phyloP scores from a whole-genome alignment of 1,139 yeast species.

The Sugiyamaella paludigena region DNA sequence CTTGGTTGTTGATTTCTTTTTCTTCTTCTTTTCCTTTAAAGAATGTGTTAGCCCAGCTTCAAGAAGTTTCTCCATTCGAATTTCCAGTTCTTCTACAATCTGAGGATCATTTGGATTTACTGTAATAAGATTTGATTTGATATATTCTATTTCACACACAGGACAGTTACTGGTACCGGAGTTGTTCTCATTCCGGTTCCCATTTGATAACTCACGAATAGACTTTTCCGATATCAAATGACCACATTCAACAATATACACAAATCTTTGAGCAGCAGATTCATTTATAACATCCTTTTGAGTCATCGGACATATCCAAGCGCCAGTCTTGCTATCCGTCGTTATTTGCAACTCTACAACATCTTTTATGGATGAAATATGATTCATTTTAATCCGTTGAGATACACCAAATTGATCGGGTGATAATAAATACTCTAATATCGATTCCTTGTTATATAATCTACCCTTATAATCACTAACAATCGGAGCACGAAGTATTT shows the following conservation, averaged over 20 bases:
- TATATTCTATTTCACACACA: constrained; percentile 40
- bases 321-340: constrained; percentile 27
- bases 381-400: constrained; percentile 35
- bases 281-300: constrained; percentile 39
- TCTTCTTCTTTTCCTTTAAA: constrained; percentile 41
- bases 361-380: constrained; percentile 51
- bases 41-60: constrained; percentile 48
- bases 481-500: constrained; percentile 47
- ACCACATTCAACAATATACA: constrained; percentile 54
- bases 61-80: constrained; percentile 40
- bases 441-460: constrained; percentile 65
- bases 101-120: constrained; percentile 39
- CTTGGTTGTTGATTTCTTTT: constrained; percentile 24
- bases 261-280: constrained; percentile 40
- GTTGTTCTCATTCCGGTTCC: constrained; percentile 36
- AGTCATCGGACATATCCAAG: constrained; percentile 55
- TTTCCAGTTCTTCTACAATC: constrained; percentile 34
- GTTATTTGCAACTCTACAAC: constrained; percentile 46
- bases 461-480: constrained; percentile 72
- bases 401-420: constrained; percentile 36
- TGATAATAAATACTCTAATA: constrained; percentile 56
- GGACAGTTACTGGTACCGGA: constrained; percentile 40
- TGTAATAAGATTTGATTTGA: constrained; percentile 38
- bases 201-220: constrained; percentile 34
- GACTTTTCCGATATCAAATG: constrained; percentile 49